These are phyloP conservation scores for Auricularia heimuer DNA, from an alignment of 768 basidiomycete genomes.

Conservation along the genomic window DNA sequence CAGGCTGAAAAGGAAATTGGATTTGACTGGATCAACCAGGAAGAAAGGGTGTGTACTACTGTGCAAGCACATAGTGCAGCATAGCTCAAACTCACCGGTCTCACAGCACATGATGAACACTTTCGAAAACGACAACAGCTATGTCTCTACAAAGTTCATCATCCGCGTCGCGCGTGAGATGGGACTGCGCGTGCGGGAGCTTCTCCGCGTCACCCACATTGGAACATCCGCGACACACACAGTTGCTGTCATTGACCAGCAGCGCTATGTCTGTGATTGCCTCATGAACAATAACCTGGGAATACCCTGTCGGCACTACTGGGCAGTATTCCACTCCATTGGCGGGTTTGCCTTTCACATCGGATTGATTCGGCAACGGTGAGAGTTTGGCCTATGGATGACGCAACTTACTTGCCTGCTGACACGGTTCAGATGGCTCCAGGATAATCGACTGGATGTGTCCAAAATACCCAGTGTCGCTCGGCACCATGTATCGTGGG, in stretches of 20 bases:
- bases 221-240: conserved; percentile 17
- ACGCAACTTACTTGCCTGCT: too few species aligned
- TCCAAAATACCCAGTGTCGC: background rate
- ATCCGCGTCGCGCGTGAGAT: conserved; percentile 15
- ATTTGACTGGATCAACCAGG: conserved; percentile 4
- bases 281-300: conserved; percentile 25
- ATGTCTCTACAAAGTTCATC: conserved; percentile 22
- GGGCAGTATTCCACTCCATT: conserved; percentile 15
- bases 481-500: background rate
- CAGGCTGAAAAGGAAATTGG: background rate
- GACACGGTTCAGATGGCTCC: background rate
- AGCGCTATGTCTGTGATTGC: conserved; percentile 26
- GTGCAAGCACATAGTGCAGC: too few species aligned
- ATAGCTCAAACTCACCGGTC: too few species aligned
- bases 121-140: conserved; percentile 22
- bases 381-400: background rate
- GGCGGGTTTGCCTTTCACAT: conserved; percentile 20
- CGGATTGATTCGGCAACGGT: conserved; percentile 20
- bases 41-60: too few species aligned
- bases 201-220: conserved; percentile 17
- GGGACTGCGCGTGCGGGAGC: conserved; percentile 15
- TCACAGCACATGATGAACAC: conserved; percentile 8
- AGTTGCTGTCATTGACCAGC: conserved; percentile 19
- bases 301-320: conserved; percentile 26
- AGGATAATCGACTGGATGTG: background rate